phyloP scores from a whole-genome alignment of 1,284 basidiomycete species.

The Inonotus hispidus region DNA sequence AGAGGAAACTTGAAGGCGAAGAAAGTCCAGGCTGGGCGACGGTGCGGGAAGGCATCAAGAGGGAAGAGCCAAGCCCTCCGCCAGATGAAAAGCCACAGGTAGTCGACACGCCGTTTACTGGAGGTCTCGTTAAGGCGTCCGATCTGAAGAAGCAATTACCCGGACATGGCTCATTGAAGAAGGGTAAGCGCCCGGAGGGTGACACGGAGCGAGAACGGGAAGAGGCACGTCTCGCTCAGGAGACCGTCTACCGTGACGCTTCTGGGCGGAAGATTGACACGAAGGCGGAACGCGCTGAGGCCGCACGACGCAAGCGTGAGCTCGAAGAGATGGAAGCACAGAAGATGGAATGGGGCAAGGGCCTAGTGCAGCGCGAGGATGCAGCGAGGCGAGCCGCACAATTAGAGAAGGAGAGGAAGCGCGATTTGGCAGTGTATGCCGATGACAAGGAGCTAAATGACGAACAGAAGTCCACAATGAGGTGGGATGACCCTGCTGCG shows the following conservation, averaged over 20 bases:
- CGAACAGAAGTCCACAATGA: constrained; percentile 69
- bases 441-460: constrained; percentile 86
- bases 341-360: constrained; percentile 97
- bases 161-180: constrained; percentile 26
- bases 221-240: constrained; percentile 61
- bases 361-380: constrained; percentile 82
- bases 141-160: constrained; percentile 55
- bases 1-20: constrained; percentile 40
- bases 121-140: constrained; percentile 70
- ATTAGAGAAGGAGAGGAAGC: constrained; percentile 59
- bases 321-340: constrained; percentile 78
- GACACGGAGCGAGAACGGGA: constrained; percentile 44
- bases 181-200: constrained; percentile 25
- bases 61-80: constrained; percentile 48
- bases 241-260: constrained; percentile 93
- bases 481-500: constrained; percentile 95
- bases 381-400: constrained; percentile 58
- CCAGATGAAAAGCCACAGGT: constrained; percentile 68
- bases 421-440: constrained; percentile 70
- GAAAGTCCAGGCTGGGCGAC: constrained; percentile 56
- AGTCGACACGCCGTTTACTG: constrained; percentile 52
- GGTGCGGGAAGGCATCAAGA: constrained; percentile 39
- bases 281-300: constrained; percentile 78
- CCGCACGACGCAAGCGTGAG: constrained; percentile 71
- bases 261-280: constrained; percentile 87